Percentiles rank a stretch among this genome's conserved stretches.
These are phyloP conservation scores for Saitozyma sp. DNA, from an alignment of 768 basidiomycete species.

Conservation along the genomic window DNA sequence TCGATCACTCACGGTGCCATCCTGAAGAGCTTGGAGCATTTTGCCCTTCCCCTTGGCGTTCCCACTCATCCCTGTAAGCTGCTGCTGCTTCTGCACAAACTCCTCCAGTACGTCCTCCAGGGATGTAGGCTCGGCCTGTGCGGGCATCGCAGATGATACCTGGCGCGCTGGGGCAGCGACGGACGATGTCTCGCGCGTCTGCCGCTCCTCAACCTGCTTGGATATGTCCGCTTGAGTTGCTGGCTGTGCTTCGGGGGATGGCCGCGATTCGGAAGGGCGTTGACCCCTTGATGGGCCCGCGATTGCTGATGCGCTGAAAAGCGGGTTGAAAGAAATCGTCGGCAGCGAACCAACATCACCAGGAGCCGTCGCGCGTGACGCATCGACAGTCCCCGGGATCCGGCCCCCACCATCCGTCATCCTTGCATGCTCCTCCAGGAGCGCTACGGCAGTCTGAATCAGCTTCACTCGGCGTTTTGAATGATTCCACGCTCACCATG, in stretches of 20 bases:
- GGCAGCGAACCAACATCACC: no score
- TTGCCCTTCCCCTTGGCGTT: not conserved
- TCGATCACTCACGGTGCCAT: not conserved
- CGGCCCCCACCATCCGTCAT: slow-evolving; percentile 6
- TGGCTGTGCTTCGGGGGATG: no score
- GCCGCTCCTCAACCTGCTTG: no score
- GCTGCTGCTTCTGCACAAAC: slow-evolving; percentile 1
- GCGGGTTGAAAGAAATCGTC: no score
- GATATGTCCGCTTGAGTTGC: no score
- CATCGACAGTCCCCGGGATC: not conserved
- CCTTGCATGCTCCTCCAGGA: slow-evolving; percentile 15
- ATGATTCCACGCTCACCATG: slow-evolving; percentile 7
- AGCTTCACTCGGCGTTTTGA: not conserved
- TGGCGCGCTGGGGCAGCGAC: no score
- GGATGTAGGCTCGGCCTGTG: not conserved
- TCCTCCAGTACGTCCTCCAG: slow-evolving; percentile 5
- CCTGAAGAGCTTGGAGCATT: not conserved
- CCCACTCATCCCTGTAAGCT: not conserved
- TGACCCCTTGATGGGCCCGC: no score
- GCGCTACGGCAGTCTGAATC: not conserved
- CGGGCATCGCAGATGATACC: no score
- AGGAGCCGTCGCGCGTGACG: no score
- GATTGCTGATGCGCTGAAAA: no score
- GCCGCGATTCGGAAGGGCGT: no score
- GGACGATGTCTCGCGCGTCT: no score